These are phyloP conservation scores for Smithsoniella earleae DNA, from an alignment of 163 green algal species.

Conservation along the genomic window DNA sequence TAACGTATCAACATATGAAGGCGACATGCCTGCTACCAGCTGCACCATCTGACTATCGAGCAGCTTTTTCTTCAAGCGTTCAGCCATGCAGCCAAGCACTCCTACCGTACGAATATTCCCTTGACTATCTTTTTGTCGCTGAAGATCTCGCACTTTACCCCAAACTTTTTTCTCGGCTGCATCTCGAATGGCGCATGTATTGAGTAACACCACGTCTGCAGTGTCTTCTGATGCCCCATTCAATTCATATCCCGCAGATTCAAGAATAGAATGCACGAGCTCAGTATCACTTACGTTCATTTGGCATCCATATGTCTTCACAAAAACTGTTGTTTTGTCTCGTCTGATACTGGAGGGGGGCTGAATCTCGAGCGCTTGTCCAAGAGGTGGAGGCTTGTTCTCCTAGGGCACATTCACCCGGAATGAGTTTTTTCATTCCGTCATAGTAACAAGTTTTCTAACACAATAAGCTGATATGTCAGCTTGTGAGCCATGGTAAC, in stretches of 20 bases:
- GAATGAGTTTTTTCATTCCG: too few species aligned
- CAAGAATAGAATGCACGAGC: constrained; percentile 63
- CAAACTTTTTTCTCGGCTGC: constrained; percentile 67
- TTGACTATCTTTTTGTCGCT: constrained; percentile 33
- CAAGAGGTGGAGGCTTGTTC: too few species aligned
- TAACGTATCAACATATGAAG: too few species aligned
- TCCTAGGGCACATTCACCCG: too few species aligned
- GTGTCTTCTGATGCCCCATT: too few species aligned
- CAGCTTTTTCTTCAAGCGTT: constrained; percentile 71
- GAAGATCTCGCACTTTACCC: constrained; percentile 57
- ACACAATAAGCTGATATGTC: too few species aligned
- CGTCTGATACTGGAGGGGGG: too few species aligned
- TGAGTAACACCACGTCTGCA: constrained; percentile 72
- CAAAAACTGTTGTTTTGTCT: constrained; percentile 39
- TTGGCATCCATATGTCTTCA: constrained; percentile 78
- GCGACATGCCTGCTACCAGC: constrained; percentile 11
- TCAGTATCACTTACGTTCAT: constrained; percentile 84
- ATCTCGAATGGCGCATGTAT: constrained; percentile 87
- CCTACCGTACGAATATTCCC: constrained; percentile 44
- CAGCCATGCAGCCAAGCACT: constrained; percentile 88
- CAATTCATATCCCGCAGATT: constrained; percentile 44
- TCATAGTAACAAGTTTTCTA: too few species aligned
- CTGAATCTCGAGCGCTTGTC: too few species aligned
- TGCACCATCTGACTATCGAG: constrained; percentile 50
- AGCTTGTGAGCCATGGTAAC: too few species aligned